phyloP scores from a whole-genome alignment of 176 grass and related monocot genomes.

The Musa itinerans region DNA sequence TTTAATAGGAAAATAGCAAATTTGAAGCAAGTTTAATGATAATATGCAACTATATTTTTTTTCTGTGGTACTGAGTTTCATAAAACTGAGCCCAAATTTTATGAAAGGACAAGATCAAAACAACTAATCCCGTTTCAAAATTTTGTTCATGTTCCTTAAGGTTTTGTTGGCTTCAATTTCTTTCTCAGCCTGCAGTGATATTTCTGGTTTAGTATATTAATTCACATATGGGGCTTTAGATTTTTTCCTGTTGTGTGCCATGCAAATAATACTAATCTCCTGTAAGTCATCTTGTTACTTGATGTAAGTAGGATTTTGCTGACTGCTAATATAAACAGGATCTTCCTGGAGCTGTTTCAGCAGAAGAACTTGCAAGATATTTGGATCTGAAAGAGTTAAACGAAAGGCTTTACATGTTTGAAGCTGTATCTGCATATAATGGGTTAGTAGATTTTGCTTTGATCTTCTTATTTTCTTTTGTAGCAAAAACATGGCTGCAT shows the following conservation, averaged over 20 bases:
- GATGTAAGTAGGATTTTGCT: background rate
- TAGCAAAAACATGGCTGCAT: background rate
- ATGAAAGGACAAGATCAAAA: background rate
- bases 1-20: background rate
- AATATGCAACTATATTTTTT: background rate
- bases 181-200: background rate
- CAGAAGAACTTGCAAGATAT: constrained; percentile 72
- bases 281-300: background rate
- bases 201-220: background rate
- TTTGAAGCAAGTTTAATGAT: background rate
- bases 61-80: background rate
- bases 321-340: constrained; percentile 35
- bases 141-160: background rate
- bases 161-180: background rate
- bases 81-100: background rate
- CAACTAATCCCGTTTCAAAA: background rate
- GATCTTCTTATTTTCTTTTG: background rate
- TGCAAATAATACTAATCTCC: background rate
- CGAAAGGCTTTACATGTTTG: constrained; percentile 60
- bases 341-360: constrained; percentile 56
- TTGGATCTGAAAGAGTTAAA: constrained; percentile 87
- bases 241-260: background rate
- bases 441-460: constrained; percentile 31
- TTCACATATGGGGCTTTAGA: background rate
- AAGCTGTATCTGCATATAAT: constrained; percentile 79